A percentile compares a stretch with the other conserved stretches of the same genome.
These are phyloP conservation scores for Escovopsis sp. DNA, from an alignment of 2,329 filamentous ascomycete genomes.

Conservation along the genomic window DNA sequence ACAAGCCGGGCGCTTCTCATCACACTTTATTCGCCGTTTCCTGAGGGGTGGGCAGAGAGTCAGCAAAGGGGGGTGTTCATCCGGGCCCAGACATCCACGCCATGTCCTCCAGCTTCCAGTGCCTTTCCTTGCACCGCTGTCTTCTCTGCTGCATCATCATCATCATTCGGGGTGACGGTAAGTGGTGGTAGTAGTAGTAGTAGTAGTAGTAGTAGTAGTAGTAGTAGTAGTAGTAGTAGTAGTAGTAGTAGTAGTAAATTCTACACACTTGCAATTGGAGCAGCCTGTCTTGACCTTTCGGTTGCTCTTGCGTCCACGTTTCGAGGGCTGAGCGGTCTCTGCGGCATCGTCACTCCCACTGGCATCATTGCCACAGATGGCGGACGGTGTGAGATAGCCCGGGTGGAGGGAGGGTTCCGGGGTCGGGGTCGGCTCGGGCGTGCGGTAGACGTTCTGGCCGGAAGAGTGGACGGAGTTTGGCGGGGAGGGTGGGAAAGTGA, in stretches of 20 bases:
- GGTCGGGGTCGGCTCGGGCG: slow-evolving; percentile 4
- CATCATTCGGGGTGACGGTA: neutral
- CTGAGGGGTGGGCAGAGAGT: slow-evolving; percentile 19
- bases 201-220: no score
- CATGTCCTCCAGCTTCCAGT: no score
- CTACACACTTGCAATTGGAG: slow-evolving; percentile 51
- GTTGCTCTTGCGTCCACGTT: slow-evolving; percentile 36
- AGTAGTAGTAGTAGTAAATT: neutral
- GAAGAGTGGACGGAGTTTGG: neutral
- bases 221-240: neutral
- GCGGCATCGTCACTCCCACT: neutral
- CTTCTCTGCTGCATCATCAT: neutral
- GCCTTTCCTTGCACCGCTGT: no score
- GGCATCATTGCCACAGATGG: neutral
- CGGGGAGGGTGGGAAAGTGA: no score
- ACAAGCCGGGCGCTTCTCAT: slow-evolving; percentile 47
- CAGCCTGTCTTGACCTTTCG: slow-evolving; percentile 54
- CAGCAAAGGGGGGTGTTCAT: neutral
- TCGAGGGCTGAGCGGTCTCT: slow-evolving; percentile 11
- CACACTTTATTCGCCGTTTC: slow-evolving; percentile 49
- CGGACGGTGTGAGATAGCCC: neutral
- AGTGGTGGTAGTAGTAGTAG: neutral
- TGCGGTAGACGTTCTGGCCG: slow-evolving; percentile 2
- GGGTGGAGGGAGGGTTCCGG: slow-evolving; percentile 1
- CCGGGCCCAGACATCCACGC: no score